Base-by-base conservation (phyloP, 257 asterid genomes). In the Thymus quinquecostatus region DNA sequence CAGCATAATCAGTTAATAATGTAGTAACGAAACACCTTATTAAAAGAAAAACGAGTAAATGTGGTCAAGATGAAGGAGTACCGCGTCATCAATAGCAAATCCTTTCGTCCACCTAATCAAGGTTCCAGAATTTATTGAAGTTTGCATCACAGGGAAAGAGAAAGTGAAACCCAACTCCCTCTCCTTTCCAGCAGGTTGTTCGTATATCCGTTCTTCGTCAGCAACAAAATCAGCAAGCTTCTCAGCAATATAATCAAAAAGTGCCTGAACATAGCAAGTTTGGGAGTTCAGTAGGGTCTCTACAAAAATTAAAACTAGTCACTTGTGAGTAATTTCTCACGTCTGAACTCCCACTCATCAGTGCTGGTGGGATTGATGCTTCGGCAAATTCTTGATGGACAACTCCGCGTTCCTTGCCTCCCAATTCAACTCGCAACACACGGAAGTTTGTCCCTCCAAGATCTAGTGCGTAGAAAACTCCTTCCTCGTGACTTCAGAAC, bases 361-460 rank as follows among this genome's bases (percentile, higher is more conserved):
- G 73, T 58, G 89, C 87, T 1, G 89, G 89, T 70, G 98, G 98
- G 40, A 93, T 87, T 30, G 92, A 87, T 11, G 91, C 97, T 86
- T 91, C 98, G 0, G 88, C 65, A 21, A 94, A 91, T 82, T 94
- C 96, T 71, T 89, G 98, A 81, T 81, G 85, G 74, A 85, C 77
- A 68, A 93, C 81, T 1, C 96, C 95, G 2, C 80, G 82, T 48
- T 48, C 86, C 74, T 53, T 89, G 38, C 98, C 97, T 61, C 96
- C 96, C 63, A 94, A 79, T 51, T 89, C 88, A n/a, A 94, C 97
- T 51, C 96, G 79, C 86, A 94, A 69, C 29, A 93, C 98, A 40
- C 98, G 96, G 67, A 93, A 93, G 75, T 93, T 93, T 33, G 98
- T 91, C 41, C 98, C 98, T 59, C 98, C 98, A 50, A 93, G 97